Evolutionary conservation across 2,329 filamentous ascomycete genomes (phyloP).

Genomic region (Lomentospora prolificans): DNA sequence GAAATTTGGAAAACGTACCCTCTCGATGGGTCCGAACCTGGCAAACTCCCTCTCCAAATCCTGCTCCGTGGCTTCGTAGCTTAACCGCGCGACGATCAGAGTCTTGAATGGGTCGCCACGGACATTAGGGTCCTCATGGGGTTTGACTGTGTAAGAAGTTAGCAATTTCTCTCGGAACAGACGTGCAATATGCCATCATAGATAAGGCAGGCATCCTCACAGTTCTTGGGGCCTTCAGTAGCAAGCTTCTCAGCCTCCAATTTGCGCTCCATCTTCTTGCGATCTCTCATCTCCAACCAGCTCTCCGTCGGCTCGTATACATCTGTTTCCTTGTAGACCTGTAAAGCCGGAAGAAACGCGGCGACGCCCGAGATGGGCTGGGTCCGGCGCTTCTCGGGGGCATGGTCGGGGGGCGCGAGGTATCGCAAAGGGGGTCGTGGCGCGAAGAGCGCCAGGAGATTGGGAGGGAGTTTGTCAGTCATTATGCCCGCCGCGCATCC

Average conservation of each 20-base stretch:
- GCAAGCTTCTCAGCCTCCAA: slow-evolving; percentile 53
- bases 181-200: background rate
- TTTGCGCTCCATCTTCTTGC: slow-evolving; percentile 72
- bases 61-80: slow-evolving; percentile 79
- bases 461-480: slow-evolving; percentile 94
- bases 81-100: slow-evolving; percentile 80
- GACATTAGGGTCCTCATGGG: slow-evolving; percentile 75
- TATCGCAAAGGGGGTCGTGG: slow-evolving; percentile 86
- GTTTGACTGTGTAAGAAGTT: slow-evolving; percentile 52
- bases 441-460: slow-evolving; percentile 88
- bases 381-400: slow-evolving; percentile 73
- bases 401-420: slow-evolving; percentile 71
- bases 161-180: slow-evolving; percentile 12
- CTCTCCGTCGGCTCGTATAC: slow-evolving; percentile 78
- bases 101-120: slow-evolving; percentile 93
- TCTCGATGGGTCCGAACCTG: slow-evolving; percentile 86
- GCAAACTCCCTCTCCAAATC: slow-evolving; percentile 92
- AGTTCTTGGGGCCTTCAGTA: slow-evolving; percentile 54
- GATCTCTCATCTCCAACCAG: slow-evolving; percentile 81
- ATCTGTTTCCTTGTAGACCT: slow-evolving; percentile 70
- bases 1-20: slow-evolving; percentile 43
- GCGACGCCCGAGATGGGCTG: slow-evolving; percentile 64
- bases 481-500: slow-evolving; percentile 38
- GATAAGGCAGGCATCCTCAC: slow-evolving; percentile 31
- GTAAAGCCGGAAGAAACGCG: slow-evolving; percentile 61